These are phyloP conservation scores for Actinomortierella wolfii DNA, from an alignment of 371 early-diverging fungal species.

Conservation along the genomic window DNA sequence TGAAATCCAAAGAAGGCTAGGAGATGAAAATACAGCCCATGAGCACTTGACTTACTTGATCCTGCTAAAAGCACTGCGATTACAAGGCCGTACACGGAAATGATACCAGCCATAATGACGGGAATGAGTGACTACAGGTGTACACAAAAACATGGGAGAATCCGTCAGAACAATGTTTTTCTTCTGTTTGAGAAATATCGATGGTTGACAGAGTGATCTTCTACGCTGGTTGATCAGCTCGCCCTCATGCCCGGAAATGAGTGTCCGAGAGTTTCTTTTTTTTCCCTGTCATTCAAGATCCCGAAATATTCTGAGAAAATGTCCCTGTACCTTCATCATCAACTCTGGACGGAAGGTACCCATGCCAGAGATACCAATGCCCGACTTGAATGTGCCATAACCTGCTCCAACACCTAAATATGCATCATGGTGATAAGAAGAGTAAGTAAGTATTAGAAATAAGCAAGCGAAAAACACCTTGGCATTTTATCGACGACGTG, in stretches of 20 bases:
- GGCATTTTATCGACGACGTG: neutral
- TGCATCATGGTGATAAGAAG: neutral
- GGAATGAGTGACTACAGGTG: constrained; percentile 75
- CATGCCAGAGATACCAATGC: constrained; percentile 94
- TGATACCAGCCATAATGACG: constrained; percentile 98
- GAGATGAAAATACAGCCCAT: neutral
- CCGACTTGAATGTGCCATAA: constrained; percentile 98
- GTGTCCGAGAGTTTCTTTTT: too few relatives aligned
- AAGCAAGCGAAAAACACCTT: too few relatives aligned
- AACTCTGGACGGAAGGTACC: constrained; percentile 95
- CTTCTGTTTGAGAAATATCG: too few relatives aligned
- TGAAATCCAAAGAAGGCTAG: too few relatives aligned
- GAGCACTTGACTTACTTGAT: constrained; percentile 62
- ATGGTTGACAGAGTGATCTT: too few relatives aligned
- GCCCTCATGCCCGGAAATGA: too few relatives aligned
- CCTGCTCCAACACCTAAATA: constrained; percentile 87
- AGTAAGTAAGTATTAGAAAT: constrained; percentile 2
- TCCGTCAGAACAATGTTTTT: too few relatives aligned
- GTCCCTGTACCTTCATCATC: constrained; percentile 87
- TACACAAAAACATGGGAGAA: neutral
- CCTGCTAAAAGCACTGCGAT: constrained; percentile 91
- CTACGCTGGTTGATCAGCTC: too few relatives aligned
- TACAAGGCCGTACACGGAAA: constrained; percentile 97
- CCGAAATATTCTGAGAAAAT: too few relatives aligned
- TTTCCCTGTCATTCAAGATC: too few relatives aligned